Evolutionary conservation across 345 rosid species (phyloP).

Genomic region (Salix caprea): DNA sequence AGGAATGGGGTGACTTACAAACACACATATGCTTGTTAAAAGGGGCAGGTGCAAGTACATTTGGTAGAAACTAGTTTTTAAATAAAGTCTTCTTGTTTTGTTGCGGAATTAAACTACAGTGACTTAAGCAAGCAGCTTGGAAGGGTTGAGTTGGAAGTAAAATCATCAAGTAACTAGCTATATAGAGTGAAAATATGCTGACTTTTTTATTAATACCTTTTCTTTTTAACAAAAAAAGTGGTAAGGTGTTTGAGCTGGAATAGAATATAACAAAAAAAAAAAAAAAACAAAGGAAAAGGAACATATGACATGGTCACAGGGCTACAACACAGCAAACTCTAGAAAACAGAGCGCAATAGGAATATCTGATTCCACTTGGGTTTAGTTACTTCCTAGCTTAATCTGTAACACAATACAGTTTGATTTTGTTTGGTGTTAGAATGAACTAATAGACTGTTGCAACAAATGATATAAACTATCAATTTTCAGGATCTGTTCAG

Average conservation of each 20-base stretch:
- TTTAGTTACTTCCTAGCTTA: neutral
- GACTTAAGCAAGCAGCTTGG: no score
- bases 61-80: neutral
- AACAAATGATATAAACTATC: constrained; percentile 1
- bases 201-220: neutral
- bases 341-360: neutral
- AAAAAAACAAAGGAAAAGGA: neutral
- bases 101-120: no score
- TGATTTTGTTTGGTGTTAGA: constrained; percentile 7
- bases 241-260: neutral
- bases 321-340: neutral
- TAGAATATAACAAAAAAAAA: neutral
- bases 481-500: neutral
- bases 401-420: neutral
- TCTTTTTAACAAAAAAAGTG: neutral
- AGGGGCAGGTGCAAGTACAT: neutral
- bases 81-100: neutral
- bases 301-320: neutral
- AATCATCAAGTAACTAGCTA: neutral
- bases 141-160: neutral
- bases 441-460: constrained; percentile 7
- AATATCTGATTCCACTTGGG: neutral
- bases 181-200: neutral
- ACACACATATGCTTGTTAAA: no score
- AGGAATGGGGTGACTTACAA: no score